Evolutionary conservation across 306 rosid species (phyloP).

Genomic region (Citrullus colocynthis): DNA sequence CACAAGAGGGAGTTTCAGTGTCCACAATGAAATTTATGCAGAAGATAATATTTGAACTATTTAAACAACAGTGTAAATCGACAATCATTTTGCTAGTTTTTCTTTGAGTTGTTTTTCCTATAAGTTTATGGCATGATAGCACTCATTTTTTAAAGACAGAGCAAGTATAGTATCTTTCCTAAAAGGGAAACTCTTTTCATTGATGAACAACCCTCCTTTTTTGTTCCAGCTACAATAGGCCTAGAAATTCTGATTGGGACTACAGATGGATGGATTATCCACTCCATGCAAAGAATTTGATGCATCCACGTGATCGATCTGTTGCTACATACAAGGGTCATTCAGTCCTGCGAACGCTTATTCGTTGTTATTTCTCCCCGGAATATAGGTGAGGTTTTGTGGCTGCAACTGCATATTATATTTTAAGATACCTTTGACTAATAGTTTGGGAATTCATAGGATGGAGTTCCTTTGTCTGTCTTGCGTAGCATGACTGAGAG

Average conservation of each 20-base stretch:
- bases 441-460: not conserved
- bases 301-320: conserved; percentile 62
- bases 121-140: not conserved
- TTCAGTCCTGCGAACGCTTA: conserved; percentile 63
- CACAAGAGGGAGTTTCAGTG: not conserved
- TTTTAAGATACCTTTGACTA: not conserved
- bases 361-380: conserved; percentile 86
- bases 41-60: no score
- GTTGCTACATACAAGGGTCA: conserved; percentile 75
- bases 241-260: conserved; percentile 57
- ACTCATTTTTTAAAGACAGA: not conserved
- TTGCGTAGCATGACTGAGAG: not conserved
- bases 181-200: not conserved
- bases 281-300: conserved; percentile 31
- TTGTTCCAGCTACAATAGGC: conserved; percentile 26
- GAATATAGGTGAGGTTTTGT: conserved; percentile 43
- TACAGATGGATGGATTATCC: conserved; percentile 92
- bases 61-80: no score
- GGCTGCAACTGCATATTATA: not conserved
- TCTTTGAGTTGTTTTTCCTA: not conserved
- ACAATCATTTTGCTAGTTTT: not conserved
- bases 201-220: not conserved
- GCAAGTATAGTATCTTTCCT: not conserved
- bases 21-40: not conserved
- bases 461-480: not conserved